Percentiles rank a stretch among this genome's conserved stretches.
Conservation (phyloP, 495 filamentous ascomycete species). For the Aspergillus nanangensis region DNA sequence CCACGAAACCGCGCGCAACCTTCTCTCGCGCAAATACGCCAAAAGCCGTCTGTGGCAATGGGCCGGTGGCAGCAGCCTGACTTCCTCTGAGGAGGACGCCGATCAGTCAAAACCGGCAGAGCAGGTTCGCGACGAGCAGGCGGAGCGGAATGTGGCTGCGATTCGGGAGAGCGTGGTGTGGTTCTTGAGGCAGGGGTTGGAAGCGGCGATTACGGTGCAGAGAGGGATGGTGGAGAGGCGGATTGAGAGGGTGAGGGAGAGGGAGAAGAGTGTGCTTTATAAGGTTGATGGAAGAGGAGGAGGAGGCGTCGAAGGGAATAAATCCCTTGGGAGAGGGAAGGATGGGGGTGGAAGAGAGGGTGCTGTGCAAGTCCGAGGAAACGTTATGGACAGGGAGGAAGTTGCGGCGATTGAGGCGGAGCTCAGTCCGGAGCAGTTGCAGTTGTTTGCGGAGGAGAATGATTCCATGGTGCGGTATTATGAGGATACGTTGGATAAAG, state of each 20-base stretch:
- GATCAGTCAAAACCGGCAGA: conserved; percentile 50
- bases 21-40: conserved; percentile 65
- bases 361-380: not conserved
- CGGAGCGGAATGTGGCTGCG: conserved; percentile 49
- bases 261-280: conserved; percentile 79
- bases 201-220: conserved; percentile 72
- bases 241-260: conserved; percentile 78
- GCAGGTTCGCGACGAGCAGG: conserved; percentile 67
- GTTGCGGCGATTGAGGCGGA: conserved; percentile 51
- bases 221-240: conserved; percentile 87
- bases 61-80: conserved; percentile 18
- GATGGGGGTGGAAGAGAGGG: conserved; percentile 1
- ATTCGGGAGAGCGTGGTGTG: conserved; percentile 79
- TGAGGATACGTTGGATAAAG: conserved; percentile 86
- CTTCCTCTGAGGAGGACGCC: not conserved
- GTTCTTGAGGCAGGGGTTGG: conserved; percentile 70
- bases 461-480: conserved; percentile 87
- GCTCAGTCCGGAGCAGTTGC: conserved; percentile 76
- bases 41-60: conserved; percentile 8
- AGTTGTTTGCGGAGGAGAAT: conserved; percentile 93
- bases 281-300: conserved; percentile 34
- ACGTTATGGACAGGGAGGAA: conserved; percentile 34
- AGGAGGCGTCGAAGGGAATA: no score
- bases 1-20: conserved; percentile 59
- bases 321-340: not conserved